Percentiles rank a stretch among this genome's conserved stretches.
Conservation (phyloP, 495 filamentous ascomycete species). For the Hyphodiscus hymeniophilus region DNA sequence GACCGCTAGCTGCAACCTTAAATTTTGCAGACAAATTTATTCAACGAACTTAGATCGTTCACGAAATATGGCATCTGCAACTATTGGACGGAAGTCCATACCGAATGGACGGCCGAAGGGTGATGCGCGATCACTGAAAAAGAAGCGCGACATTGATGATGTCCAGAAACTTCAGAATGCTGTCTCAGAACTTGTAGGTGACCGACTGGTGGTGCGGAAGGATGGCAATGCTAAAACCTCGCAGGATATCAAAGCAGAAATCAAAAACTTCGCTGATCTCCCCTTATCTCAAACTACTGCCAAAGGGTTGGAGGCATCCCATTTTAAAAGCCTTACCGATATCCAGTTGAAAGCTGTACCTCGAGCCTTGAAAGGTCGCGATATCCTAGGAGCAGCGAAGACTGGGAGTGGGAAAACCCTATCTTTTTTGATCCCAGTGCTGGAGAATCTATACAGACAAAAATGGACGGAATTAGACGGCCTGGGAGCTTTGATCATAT, state of each 20-base stretch:
- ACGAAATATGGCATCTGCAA: slow-evolving; percentile 13
- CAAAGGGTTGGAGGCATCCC: slow-evolving; percentile 70
- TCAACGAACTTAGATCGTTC: not conserved
- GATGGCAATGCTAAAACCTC: slow-evolving; percentile 1
- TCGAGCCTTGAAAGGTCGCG: slow-evolving; percentile 73
- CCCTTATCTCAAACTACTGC: slow-evolving; percentile 82
- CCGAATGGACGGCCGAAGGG: slow-evolving; percentile 5
- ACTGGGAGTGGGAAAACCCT: slow-evolving; percentile 96
- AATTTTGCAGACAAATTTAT: not conserved
- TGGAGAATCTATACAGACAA: slow-evolving; percentile 89
- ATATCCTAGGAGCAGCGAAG: slow-evolving; percentile 93
- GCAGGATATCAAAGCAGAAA: slow-evolving; percentile 38
- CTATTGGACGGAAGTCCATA: slow-evolving; percentile 12
- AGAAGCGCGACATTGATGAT: slow-evolving; percentile 55
- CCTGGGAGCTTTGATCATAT: slow-evolving; percentile 84
- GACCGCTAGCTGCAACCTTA: slow-evolving; percentile 1
- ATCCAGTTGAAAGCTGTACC: slow-evolving; percentile 85
- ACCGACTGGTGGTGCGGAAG: not conserved
- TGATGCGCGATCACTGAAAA: slow-evolving; percentile 40
- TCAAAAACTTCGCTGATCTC: slow-evolving; percentile 60
- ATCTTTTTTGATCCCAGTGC: slow-evolving; percentile 82
- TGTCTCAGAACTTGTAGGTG: slow-evolving; percentile 37
- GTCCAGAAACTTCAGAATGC: slow-evolving; percentile 43
- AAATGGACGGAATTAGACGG: slow-evolving; percentile 90
- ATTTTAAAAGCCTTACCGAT: slow-evolving; percentile 85